Evolutionary conservation across 768 basidiomycete species (phyloP).

Genomic region (Mycena polygramma): DNA sequence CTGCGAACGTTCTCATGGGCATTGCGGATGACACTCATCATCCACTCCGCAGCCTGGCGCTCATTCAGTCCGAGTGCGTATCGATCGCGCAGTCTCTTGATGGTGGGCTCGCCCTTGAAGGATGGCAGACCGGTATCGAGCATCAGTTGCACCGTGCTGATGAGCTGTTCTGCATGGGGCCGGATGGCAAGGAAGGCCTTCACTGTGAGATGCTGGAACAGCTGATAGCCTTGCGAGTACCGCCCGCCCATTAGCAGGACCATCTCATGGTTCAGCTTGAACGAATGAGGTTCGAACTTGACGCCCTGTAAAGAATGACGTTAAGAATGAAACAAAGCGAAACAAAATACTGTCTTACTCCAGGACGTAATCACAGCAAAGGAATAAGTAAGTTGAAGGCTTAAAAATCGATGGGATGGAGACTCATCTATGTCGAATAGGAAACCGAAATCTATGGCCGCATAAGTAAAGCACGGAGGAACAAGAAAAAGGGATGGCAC

Average conservation of each 20-base stretch:
- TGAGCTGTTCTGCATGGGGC: slow-evolving; percentile 92
- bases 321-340: slow-evolving; percentile 19
- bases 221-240: slow-evolving; percentile 92
- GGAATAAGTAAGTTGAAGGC: slow-evolving; percentile 44
- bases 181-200: slow-evolving; percentile 97
- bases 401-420: slow-evolving; percentile 23
- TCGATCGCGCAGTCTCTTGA: slow-evolving; percentile 86
- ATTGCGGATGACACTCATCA: slow-evolving; percentile 90
- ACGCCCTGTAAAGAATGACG: slow-evolving; percentile 73
- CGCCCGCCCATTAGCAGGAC: slow-evolving; percentile 97
- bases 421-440: slow-evolving; percentile 98
- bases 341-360: slow-evolving; percentile 57
- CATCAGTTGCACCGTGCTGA: slow-evolving; percentile 93
- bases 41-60: slow-evolving; percentile 92
- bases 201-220: slow-evolving; percentile 93
- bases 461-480: slow-evolving; percentile 13
- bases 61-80: slow-evolving; percentile 89
- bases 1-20: slow-evolving; percentile 96
- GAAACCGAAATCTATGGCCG: slow-evolving; percentile 88
- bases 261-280: slow-evolving; percentile 99
- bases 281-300: slow-evolving; percentile 98
- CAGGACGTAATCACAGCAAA: slow-evolving; percentile 67
- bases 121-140: slow-evolving; percentile 94
- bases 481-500: slow-evolving; percentile 40
- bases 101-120: slow-evolving; percentile 96